Base-by-base conservation (phyloP, 345 rosid genomes). In the Gossypium stocksii region DNA sequence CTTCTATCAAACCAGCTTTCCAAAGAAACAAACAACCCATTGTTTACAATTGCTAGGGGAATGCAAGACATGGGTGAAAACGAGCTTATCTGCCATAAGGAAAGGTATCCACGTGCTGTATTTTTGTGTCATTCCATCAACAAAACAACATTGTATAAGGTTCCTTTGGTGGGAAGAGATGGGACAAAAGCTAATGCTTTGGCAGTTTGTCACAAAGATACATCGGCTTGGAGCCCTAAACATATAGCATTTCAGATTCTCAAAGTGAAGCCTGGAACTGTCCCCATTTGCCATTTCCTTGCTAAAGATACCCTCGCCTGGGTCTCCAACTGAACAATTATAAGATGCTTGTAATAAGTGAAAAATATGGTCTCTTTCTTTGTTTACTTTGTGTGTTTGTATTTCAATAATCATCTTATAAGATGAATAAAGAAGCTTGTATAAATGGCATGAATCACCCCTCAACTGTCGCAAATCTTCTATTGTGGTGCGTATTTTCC, bases 211-310 rank as follows among this genome's bases (percentile, higher is more conserved):
- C 63, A 71, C n/a, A 71, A 71, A 19, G 74, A 54, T 34, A 71
- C 74, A 16, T 71, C 51, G 1, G 16, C 49, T n/a, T 71, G 74
- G 74, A 54, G 56, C 63, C 74, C 74, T 0, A 34, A 54, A 1
- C 63, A 71, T 27, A 1, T 19, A 6, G 29, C 74, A 0, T 54
- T 54, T 29, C 17, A 11, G 13, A 2, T 54, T 29, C 62, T 71
- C 3, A 54, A 71, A 10, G 49, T 71, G 19, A 71, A 71, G 29
- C 64, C 63, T 1, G 74, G 62, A 17, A 34, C 52, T 0, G 74
- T 54, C 2, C 74, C 74, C 16, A 11, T 71, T 17, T 71, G 74
- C 19, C 74, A 70, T 12, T 70, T 70, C 23, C 62, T 53, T 52
- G n/a, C 1, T 8, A 15, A 8, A 16, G 56, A 52, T 52, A 52